Base-by-base conservation (phyloP, 2,329 filamentous ascomycete genomes). In the Fusarium heterosporum region DNA sequence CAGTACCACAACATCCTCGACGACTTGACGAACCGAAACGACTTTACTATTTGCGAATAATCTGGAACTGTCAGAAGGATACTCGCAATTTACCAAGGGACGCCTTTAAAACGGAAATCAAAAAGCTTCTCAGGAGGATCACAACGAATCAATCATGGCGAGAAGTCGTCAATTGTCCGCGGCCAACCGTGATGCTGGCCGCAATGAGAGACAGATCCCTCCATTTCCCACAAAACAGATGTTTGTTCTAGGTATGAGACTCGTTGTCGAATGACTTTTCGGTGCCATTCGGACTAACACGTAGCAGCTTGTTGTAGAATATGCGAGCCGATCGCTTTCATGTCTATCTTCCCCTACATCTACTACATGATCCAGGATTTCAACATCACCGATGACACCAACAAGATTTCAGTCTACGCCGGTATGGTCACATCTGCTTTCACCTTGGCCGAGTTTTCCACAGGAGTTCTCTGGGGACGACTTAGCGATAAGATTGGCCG, bases 301-400 rank as follows among this genome's bases (percentile, higher is more conserved):
- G 26, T 26, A 40, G 46, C 66, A 96, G 94, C 93, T 43, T 85
- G 97, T 75, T 97, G 94, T 81, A 90, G 96, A 75, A 95, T 99
- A 82, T 97, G 93, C 84, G 96, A 99, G 78, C 96, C 96, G 51
- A 98, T 99, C 78, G 96, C 96, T 8, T 98, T 99, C 84, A 98
- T 97, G 93, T 97, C 94, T 53, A 97, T 98, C 72, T 98, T 99
- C 77, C 96, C 96, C 2, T 99, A 98, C 79, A 93, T 97, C 72
- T 98, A 97, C 82, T 95, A 92, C 83, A 98, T 99, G 96, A 91
- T 98, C 72, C 85, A 93, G 73, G 93, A 93, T 64, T 98, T 98
- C 80, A 84, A 92, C 74, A 90, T 97, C 76, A 92, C 93, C 65
- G 84, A 92, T 45, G 89, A 93, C 75, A 84, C 91, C 66, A 89